Evolutionary conservation across 495 filamentous ascomycete genomes (phyloP), one percentile per base, ranked within the genome.

Genomic region (Penicillium crystallinum): DNA sequence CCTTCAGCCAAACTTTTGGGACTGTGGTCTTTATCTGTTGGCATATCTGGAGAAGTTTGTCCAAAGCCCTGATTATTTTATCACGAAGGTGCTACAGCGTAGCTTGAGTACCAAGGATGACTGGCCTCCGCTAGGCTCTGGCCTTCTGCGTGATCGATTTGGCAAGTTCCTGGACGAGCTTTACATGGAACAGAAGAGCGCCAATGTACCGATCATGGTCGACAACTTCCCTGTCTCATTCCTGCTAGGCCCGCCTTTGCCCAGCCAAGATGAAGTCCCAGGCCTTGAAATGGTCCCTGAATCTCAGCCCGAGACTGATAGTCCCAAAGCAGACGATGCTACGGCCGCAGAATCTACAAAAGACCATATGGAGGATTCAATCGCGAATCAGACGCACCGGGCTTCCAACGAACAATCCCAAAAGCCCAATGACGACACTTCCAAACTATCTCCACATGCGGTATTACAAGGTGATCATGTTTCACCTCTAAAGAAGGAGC

Each of bases 1-100:
- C 1, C 62, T 81, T 45, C 93, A 98, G 67, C 71, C 81, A 12
- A 98, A 97, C 56, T 87, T 74, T 61, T 91, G 80, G 36, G 93
- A 98, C 65, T 98, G 93, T 63, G 93, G 93, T 2, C 65, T 96
- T 1, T 97, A 83, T 64, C 70, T 97, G 8, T 68, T 97, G 9
- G 86, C 81, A 3, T 98, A 97, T 55, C 65, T 93, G 22, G 81
- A 88, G 56, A 83, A 85, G 55, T 97, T 98, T 51, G 76, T 91
- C 2, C 68, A 80, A 44, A 60, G 85, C 45, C 90, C 90, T 4
- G 79, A 84, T 40, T 55, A 49, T 3, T 95, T 95, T 43, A 69
- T 85, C 18, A 58, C 55, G n/a, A 80, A 76, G 39, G 63, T 83
- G 17, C 67, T 87, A 2, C 67, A 63, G 22, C 67, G 66, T 31